Evolutionary conservation across 2,329 filamentous ascomycete genomes (phyloP), one percentile per base, ranked within the genome.

Genomic region (Neocucurbitaria cava): DNA sequence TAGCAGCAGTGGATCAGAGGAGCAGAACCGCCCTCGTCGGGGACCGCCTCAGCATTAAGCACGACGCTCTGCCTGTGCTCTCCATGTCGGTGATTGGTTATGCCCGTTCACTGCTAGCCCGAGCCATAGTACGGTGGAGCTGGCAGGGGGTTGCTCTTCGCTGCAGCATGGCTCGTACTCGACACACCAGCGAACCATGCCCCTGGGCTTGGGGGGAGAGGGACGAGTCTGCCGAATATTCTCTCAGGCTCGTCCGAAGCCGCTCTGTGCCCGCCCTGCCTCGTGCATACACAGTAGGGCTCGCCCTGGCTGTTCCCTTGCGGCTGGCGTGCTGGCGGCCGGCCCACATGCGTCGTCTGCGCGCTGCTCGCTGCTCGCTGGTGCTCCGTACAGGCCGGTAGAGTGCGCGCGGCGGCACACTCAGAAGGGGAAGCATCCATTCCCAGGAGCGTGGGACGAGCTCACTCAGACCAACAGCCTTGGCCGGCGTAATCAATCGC

Each of bases 21-120:
- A 62, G 58, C 54, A 62, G 59, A 60, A 52, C 53, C 52, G 39
- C 49, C 28, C 52, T 62, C 54, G 26, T 49, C 58, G 65, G 70
- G 70, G 70, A 64, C 55, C 48, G 56, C 63, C 65, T 65, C 56
- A 69, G 64, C 66, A 71, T 73, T 68, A 71, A 70, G 62, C 61
- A 66, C 54, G 52, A 54, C 56, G 57, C 52, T 54, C 48, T 57
- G 58, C 46, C 60, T 58, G 53, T 57, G 58, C 61, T 58, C 47
- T n/a, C 41, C 46, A 41, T 50, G 53, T 31, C 55, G 57, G 56
- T 66, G 61, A 72, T 74, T 72, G 69, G 69, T 46, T 41, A 23
- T 50, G 44, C 20, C 36, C 30, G 38, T 33, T 48, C 46, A 42
- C 53, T 46, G 54, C 54, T 65, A 56, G 65, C 59, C 62, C 63